These are phyloP conservation scores for Stephania japonica DNA, from an alignment of 164 flowering plant species.

Conservation along the genomic window DNA sequence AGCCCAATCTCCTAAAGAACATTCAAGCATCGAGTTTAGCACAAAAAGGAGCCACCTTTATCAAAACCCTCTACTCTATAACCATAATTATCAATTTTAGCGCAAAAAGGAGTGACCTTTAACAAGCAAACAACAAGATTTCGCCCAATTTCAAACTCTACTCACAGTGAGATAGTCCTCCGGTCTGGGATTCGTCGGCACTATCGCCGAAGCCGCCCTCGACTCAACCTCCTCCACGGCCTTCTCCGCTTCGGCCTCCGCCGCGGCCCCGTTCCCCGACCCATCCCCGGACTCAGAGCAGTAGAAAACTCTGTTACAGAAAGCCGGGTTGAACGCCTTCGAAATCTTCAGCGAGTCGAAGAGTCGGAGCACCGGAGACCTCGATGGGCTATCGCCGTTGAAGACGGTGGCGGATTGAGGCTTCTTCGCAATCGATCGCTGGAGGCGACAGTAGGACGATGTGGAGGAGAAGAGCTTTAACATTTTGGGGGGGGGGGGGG, in stretches of 20 bases:
- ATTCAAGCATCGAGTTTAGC: background rate
- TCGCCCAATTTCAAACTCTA: background rate
- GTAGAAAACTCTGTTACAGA: slow-evolving; percentile 39
- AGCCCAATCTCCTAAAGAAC: background rate
- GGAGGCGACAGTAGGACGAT: slow-evolving; percentile 17
- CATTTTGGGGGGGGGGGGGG: slow-evolving; percentile 21
- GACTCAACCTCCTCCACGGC: slow-evolving; percentile 32
- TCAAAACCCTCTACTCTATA: background rate
- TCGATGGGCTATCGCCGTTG: slow-evolving; percentile 17
- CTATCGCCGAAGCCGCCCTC: slow-evolving; percentile 59
- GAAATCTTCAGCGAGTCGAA: slow-evolving; percentile 34
- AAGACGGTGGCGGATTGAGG: slow-evolving; percentile 14
- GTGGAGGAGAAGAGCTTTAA: slow-evolving; percentile 42
- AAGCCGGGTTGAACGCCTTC: slow-evolving; percentile 24
- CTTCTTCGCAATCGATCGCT: slow-evolving; percentile 6
- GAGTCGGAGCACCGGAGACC: slow-evolving; percentile 29
- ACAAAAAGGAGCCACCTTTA: background rate
- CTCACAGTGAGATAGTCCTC: slow-evolving; percentile 80
- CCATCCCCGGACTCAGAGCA: slow-evolving; percentile 70
- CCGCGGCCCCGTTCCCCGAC: slow-evolving; percentile 33
- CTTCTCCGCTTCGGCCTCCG: slow-evolving; percentile 23
- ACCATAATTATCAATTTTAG: background rate
- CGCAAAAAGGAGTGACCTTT: background rate
- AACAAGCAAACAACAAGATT: background rate
- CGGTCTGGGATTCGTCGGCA: slow-evolving; percentile 57